phyloP scores from a whole-genome alignment of 345 rosid genomes.

The Arabis alpina region DNA sequence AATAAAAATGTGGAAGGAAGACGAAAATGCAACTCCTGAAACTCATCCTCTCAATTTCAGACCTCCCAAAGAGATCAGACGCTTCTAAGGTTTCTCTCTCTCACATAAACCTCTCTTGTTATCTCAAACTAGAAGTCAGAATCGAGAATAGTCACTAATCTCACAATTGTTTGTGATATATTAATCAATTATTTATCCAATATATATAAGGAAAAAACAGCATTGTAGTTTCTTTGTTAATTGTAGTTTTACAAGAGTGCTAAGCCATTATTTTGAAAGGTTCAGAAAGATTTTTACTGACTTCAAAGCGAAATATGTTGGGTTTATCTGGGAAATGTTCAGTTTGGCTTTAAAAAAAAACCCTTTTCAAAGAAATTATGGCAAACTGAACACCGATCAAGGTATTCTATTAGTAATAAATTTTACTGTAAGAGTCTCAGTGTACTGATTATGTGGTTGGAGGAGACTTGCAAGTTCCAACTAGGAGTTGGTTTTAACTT shows the following conservation, averaged over 20 bases:
- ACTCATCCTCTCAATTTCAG: constrained; percentile 86
- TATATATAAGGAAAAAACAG: neutral
- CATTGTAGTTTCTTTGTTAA: constrained; percentile 7
- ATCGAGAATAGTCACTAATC: constrained; percentile 1
- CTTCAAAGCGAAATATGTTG: too few relatives aligned
- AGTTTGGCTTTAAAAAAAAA: too few relatives aligned
- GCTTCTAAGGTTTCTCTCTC: constrained; percentile 49
- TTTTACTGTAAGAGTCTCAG: too few relatives aligned
- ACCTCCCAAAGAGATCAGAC: constrained; percentile 84
- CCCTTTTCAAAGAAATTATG: too few relatives aligned
- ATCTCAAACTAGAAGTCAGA: constrained; percentile 21
- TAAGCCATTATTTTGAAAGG: neutral
- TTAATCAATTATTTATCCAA: constrained; percentile 4
- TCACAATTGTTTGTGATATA: neutral
- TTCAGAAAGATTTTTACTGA: too few relatives aligned
- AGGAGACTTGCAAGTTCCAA: too few relatives aligned
- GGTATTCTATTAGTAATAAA: too few relatives aligned
- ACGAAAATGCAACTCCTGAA: constrained; percentile 81
- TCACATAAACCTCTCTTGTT: neutral
- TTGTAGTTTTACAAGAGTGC: neutral
- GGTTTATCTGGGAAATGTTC: too few relatives aligned
- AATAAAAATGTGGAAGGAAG: constrained; percentile 96
- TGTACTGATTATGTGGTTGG: too few relatives aligned
- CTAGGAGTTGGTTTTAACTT: too few relatives aligned
- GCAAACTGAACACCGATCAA: too few relatives aligned